Conservation (phyloP, 805 yeast species). For the Blastobotrys attinorum region DNA sequence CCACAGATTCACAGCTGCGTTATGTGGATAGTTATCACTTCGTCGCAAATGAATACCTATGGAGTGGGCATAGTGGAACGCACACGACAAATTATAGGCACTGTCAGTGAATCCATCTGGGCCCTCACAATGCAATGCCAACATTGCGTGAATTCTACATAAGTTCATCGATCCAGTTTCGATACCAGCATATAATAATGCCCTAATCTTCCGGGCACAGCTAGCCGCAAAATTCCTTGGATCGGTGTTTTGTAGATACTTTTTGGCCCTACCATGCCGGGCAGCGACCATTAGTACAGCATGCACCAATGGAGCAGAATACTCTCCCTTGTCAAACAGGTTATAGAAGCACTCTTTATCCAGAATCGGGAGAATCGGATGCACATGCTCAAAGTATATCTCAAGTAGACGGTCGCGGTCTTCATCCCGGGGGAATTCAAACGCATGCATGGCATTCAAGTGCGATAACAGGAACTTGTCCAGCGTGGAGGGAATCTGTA, state of each 20-base stretch:
- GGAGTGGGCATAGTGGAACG: slow-evolving; percentile 31
- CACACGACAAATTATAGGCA: slow-evolving; percentile 25
- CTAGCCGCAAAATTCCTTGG: slow-evolving; percentile 21
- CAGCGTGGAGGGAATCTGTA: slow-evolving; percentile 7
- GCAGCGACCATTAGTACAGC: slow-evolving; percentile 34
- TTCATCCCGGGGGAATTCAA: slow-evolving; percentile 25
- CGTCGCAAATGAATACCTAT: slow-evolving; percentile 28
- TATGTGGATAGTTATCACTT: slow-evolving; percentile 3
- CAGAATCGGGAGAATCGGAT: slow-evolving; percentile 35
- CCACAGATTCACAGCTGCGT: slow-evolving; percentile 20
- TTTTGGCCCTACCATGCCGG: slow-evolving; percentile 28
- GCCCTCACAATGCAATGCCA: slow-evolving; percentile 32
- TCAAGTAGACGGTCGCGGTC: slow-evolving; percentile 25
- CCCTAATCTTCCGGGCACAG: slow-evolving; percentile 26
- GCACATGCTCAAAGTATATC: slow-evolving; percentile 32
- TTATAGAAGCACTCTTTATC: slow-evolving; percentile 31
- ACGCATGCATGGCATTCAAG: slow-evolving; percentile 26
- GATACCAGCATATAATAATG: slow-evolving; percentile 28
- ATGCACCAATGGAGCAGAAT: slow-evolving; percentile 32
- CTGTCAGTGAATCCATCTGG: slow-evolving; percentile 26
- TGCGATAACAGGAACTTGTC: slow-evolving; percentile 10
- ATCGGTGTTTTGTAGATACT: slow-evolving; percentile 17
- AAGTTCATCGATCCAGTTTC: slow-evolving; percentile 29
- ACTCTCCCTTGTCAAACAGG: slow-evolving; percentile 25
- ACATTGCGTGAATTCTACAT: slow-evolving; percentile 26